phyloP scores from a whole-genome alignment of 148 eudicot species.

The Cornus suecica region DNA sequence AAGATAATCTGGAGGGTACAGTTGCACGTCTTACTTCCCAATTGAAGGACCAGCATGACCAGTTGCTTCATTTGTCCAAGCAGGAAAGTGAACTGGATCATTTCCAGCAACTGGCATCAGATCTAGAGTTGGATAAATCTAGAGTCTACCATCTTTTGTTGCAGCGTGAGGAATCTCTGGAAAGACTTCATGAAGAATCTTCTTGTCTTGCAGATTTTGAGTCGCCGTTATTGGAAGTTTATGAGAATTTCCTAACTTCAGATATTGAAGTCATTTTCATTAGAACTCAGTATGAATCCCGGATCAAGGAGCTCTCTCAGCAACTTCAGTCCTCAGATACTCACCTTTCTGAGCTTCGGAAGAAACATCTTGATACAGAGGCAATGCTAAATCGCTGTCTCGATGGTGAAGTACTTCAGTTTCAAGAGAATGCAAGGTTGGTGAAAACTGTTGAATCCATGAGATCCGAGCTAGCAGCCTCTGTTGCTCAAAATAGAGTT shows the following conservation, averaged over 20 bases:
- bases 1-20: constrained; percentile 41
- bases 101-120: constrained; percentile 31
- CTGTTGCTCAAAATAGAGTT: constrained; percentile 34
- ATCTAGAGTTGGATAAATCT: constrained; percentile 33
- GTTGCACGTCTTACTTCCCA: constrained; percentile 35
- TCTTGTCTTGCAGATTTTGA: constrained; percentile 21
- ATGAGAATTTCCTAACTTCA: constrained; percentile 38
- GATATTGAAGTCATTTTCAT: constrained; percentile 48
- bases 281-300: constrained; percentile 42
- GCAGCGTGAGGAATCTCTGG: constrained; percentile 29
- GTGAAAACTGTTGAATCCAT: constrained; percentile 32
- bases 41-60: constrained; percentile 32
- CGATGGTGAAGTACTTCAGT: constrained; percentile 37
- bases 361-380: constrained; percentile 33
- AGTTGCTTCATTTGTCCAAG: constrained; percentile 27
- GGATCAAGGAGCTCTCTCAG: constrained; percentile 34
- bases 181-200: constrained; percentile 25
- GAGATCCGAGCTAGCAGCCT: constrained; percentile 44
- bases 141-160: constrained; percentile 26
- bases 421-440: constrained; percentile 44
- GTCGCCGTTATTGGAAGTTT: constrained; percentile 39
- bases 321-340: constrained; percentile 29
- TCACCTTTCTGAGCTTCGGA: constrained; percentile 34
- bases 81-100: constrained; percentile 31
- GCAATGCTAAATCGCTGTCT: constrained; percentile 33